Conservation (phyloP, 805 yeast genomes). For the Clavispora phyllophila region DNA sequence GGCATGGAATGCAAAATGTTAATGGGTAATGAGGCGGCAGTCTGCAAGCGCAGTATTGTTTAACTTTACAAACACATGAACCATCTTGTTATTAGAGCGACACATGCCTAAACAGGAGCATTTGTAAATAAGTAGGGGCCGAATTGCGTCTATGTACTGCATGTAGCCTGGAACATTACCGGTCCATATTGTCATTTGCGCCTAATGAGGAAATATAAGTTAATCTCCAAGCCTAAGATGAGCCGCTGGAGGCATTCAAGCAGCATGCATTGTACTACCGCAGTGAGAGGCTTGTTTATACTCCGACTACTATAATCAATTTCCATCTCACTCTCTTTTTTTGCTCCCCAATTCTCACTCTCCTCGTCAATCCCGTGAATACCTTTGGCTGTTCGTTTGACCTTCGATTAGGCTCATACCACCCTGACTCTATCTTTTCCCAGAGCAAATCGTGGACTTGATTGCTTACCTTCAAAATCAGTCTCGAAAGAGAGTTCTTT, state of each 20-base stretch:
- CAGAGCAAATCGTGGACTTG: neutral
- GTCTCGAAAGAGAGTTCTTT: neutral
- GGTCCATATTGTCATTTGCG: neutral
- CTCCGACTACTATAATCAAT: neutral
- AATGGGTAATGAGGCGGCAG: neutral
- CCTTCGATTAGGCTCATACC: neutral
- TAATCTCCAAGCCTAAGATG: neutral
- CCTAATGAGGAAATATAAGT: neutral
- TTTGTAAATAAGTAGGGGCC: neutral
- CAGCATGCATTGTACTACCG: neutral
- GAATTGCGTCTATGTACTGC: neutral
- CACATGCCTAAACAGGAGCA: neutral
- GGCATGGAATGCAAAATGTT: neutral
- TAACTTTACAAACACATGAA: neutral
- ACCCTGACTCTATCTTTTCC: neutral
- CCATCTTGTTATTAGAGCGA: neutral
- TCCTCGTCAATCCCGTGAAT: no score
- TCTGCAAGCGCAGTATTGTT: neutral
- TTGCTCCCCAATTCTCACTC: neutral
- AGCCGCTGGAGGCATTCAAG: neutral
- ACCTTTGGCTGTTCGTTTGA: neutral
- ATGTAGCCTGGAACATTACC: neutral
- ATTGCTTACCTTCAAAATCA: neutral
- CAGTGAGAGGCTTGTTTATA: neutral
- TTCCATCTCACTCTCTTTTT: neutral